Percentiles rank a stretch among this genome's conserved stretches.
Conservation (phyloP, 345 rosid genomes). For the Citropsis articulata region DNA sequence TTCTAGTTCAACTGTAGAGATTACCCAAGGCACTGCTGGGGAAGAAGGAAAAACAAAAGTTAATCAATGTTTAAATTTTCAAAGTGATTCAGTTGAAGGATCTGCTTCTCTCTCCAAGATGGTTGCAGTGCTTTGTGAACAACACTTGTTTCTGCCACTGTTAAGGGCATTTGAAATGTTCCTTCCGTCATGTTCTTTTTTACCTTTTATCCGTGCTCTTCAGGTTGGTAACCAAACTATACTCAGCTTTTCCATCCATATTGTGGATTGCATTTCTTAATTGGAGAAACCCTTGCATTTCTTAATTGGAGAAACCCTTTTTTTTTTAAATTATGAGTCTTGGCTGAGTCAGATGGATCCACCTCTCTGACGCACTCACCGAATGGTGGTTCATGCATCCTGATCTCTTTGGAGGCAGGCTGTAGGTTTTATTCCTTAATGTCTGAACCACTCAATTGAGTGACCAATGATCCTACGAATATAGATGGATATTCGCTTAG, state of each 20-base stretch:
- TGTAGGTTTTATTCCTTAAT: slow-evolving; percentile 7
- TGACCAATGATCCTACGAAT: slow-evolving; percentile 4
- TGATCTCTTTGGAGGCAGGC: slow-evolving; percentile 4
- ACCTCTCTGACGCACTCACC: slow-evolving; percentile 3
- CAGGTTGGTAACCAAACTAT: slow-evolving; percentile 63
- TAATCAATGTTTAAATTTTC: slow-evolving; percentile 35
- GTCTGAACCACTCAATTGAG: neutral
- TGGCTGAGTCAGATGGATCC: slow-evolving; percentile 2
- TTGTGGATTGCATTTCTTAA: slow-evolving; percentile 1
- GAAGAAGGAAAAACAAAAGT: slow-evolving; percentile 46
- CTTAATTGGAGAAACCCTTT: neutral
- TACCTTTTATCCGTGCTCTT: slow-evolving; percentile 93
- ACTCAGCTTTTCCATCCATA: slow-evolving; percentile 12
- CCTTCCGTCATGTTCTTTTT: slow-evolving; percentile 88
- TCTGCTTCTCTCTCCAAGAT: slow-evolving; percentile 70
- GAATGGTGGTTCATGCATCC: slow-evolving; percentile 3
- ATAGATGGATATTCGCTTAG: slow-evolving; percentile 4
- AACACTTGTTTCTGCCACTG: slow-evolving; percentile 82
- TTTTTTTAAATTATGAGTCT: neutral
- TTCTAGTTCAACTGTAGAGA: slow-evolving; percentile 27
- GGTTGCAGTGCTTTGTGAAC: slow-evolving; percentile 98
- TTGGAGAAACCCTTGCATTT: slow-evolving; percentile 6
- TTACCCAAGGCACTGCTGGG: slow-evolving; percentile 36
- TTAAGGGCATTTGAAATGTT: slow-evolving; percentile 97
- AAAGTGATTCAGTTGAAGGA: slow-evolving; percentile 57